Percentiles rank a stretch among this genome's conserved stretches.
Evolutionary conservation across 1,284 basidiomycete species (phyloP).

Genomic region (Waitea zeae): DNA sequence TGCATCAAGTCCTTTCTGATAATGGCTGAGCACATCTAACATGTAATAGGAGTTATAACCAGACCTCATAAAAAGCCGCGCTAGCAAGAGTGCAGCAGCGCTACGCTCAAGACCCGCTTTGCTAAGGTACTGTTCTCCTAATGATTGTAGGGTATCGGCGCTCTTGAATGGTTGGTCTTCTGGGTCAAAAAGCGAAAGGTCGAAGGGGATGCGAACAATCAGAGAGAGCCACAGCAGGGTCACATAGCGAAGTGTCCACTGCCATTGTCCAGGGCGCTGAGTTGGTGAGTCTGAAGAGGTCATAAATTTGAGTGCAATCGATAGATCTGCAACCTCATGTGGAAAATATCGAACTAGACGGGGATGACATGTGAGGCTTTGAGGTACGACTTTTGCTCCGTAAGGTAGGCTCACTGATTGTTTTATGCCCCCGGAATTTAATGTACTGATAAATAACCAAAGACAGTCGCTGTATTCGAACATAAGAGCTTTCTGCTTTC

Average conservation of each 20-base stretch:
- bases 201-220: constrained; percentile 89
- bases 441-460: constrained; percentile 68
- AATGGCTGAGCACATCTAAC: constrained; percentile 5
- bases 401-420: constrained; percentile 52
- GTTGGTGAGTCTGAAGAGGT: constrained; percentile 21
- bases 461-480: constrained; percentile 38
- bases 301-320: constrained; percentile 57
- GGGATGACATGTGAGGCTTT: constrained; percentile 8
- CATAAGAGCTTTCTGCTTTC: constrained; percentile 15
- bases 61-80: constrained; percentile 65
- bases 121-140: constrained; percentile 43
- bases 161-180: constrained; percentile 26
- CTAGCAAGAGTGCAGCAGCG: constrained; percentile 55
- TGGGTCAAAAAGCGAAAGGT: constrained; percentile 72
- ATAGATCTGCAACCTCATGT: constrained; percentile 72
- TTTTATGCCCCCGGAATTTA: constrained; percentile 87
- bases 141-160: constrained; percentile 32
- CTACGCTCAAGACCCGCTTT: constrained; percentile 72
- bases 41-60: constrained; percentile 5
- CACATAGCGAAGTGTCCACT: constrained; percentile 77
- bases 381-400: not conserved
- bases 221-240: constrained; percentile 87
- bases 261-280: constrained; percentile 17
- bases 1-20: constrained; percentile 42
- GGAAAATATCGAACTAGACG: constrained; percentile 78